A percentile compares a stretch with the other conserved stretches of the same genome.
phyloP scores from a whole-genome alignment of 352 stramenopile species.

The Phytophthora vignae region DNA sequence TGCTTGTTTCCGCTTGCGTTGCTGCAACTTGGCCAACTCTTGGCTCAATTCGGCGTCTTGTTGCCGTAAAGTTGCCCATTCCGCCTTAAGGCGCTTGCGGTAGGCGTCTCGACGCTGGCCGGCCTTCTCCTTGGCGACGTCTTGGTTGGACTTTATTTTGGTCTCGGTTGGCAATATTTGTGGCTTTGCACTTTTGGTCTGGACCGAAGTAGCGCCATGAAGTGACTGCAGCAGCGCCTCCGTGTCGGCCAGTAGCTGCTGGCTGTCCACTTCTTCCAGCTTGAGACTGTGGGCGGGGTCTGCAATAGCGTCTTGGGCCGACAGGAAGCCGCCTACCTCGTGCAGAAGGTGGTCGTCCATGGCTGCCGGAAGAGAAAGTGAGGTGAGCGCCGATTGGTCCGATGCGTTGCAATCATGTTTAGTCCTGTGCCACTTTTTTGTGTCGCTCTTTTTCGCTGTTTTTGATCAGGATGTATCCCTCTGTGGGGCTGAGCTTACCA shows the following conservation, averaged over 20 bases:
- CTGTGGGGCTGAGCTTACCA: too few relatives aligned
- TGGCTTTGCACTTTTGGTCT: neutral
- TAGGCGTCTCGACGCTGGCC: conserved; percentile 37
- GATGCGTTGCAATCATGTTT: neutral
- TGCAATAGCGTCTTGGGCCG: neutral
- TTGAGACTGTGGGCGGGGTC: neutral
- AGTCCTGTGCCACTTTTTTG: neutral
- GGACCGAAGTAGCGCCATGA: neutral
- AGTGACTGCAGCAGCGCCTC: conserved; percentile 24
- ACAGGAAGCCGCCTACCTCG: conserved; percentile 16
- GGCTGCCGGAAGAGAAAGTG: neutral
- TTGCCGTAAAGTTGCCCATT: conserved; percentile 34
- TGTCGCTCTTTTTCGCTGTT: neutral
- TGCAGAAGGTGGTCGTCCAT: conserved; percentile 14
- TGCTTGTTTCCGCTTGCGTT: conserved; percentile 12
- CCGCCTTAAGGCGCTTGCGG: conserved; percentile 36
- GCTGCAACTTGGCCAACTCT: conserved; percentile 16
- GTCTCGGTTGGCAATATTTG: neutral
- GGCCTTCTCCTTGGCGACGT: conserved; percentile 23
- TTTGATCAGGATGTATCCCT: neutral
- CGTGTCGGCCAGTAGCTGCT: conserved; percentile 28
- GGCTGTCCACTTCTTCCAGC: conserved; percentile 28
- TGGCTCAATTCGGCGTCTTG: conserved; percentile 27
- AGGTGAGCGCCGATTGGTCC: neutral
- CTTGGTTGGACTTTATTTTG: conserved; percentile 1